Evolutionary conservation across 177 flowering plant genomes (phyloP).

Genomic region (Vitis hybrid): DNA sequence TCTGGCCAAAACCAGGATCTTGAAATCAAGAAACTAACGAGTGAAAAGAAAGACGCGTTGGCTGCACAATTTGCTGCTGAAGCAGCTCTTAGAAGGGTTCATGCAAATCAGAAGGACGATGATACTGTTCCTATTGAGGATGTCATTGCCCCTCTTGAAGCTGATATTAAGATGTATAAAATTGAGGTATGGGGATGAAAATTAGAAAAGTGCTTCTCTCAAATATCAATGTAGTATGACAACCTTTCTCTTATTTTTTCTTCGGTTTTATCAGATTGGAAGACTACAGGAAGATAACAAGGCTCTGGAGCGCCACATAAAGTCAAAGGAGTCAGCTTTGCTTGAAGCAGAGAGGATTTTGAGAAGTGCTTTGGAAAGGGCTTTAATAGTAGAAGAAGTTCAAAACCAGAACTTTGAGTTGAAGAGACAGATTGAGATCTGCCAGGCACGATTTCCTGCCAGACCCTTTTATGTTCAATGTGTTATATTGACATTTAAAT

Average conservation of each 20-base stretch:
- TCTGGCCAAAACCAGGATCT: slow-evolving; percentile 58
- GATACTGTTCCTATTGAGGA: slow-evolving; percentile 59
- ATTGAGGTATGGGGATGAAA: slow-evolving; percentile 53
- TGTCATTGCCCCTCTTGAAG: slow-evolving; percentile 85
- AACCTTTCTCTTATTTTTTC: background rate
- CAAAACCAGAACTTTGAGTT: slow-evolving; percentile 87
- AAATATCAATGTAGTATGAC: background rate
- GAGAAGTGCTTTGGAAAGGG: slow-evolving; percentile 86
- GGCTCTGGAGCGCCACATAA: slow-evolving; percentile 73
- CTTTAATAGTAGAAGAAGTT: slow-evolving; percentile 87
- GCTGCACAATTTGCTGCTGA: slow-evolving; percentile 94
- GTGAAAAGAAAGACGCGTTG: slow-evolving; percentile 82
- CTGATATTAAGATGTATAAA: slow-evolving; percentile 70
- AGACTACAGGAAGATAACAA: slow-evolving; percentile 80
- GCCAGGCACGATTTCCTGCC: slow-evolving; percentile 47
- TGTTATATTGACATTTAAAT: background rate
- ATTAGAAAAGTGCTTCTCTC: background rate
- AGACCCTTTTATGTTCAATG: background rate
- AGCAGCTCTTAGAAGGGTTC: slow-evolving; percentile 83
- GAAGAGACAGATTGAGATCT: slow-evolving; percentile 85
- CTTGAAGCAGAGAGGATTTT: slow-evolving; percentile 86
- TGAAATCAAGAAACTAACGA: slow-evolving; percentile 65
- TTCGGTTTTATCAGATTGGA: slow-evolving; percentile 43
- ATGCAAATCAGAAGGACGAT: slow-evolving; percentile 73
- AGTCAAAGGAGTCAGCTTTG: slow-evolving; percentile 84